Evolutionary conservation across 768 basidiomycete species (phyloP), one percentile per base, ranked within the genome.

Genomic region (Pisolithus microcarpus): DNA sequence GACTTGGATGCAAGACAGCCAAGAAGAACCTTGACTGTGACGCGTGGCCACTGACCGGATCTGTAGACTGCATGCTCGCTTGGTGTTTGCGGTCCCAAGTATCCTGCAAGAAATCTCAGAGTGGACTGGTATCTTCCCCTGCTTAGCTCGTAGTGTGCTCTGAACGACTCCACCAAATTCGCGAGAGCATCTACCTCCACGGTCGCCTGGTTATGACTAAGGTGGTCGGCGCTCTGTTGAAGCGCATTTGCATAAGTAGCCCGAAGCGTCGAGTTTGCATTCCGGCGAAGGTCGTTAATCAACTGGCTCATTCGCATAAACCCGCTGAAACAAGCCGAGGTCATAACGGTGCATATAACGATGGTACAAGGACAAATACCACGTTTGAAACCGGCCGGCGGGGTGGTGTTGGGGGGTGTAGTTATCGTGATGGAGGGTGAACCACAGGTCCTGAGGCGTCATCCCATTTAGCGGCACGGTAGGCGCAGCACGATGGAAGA

Each of bases 41-140:
- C 50, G 34, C 65, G 60, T 1, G 73, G 73, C 72, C 72, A 73
- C 49, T 66, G 57, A 11, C 61, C 59, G 13, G 61, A 56, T 9
- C 21, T 28, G 31, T 21, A n/a, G 15, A 61, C 23, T 9, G 58
- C 52, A 1, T 50, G 30, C 37, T 62, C 63, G 9, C 47, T 43
- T 2, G 23, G 30, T 26, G 19, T 49, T 11, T 8, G 26, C 2
- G 61, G 57, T 60, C 7, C 58, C 57, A 56, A 50, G 37, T 4
- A 34, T 34, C 50, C 42, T 21, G 43, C 45, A 38, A 61, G 37
- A 19, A 15, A 16, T 23, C 30, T 24, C 43, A 44, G 30, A 31
- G 36, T 31, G 10, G n/a, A 23, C 4, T 9, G 23, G 47, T 48
- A 55, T 13, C 15, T 4, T 34, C 19, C n/a, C n/a, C 39, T 31